phyloP scores from a whole-genome alignment of 192 early-diverging fungal genomes.

The Paraglomus occultum region DNA sequence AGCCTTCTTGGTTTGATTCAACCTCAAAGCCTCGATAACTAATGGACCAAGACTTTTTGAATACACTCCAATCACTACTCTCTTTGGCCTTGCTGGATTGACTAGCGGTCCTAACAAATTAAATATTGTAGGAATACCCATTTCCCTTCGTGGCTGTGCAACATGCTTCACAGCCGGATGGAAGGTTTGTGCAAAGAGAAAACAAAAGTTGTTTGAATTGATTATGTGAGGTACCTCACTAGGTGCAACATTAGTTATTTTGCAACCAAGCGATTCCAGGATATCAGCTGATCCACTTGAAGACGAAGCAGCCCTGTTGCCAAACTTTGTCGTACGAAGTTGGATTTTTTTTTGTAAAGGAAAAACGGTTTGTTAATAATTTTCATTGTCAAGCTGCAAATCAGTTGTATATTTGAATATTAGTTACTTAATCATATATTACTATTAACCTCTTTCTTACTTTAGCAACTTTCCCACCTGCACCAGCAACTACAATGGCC shows the following conservation, averaged over 20 bases:
- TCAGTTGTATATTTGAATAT: background rate
- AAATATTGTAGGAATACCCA: constrained; percentile 92
- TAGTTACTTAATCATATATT: background rate
- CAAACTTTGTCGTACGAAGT: constrained; percentile 74
- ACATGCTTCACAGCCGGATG: constrained; percentile 89
- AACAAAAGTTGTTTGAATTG: constrained; percentile 72
- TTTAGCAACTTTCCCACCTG: constrained; percentile 87
- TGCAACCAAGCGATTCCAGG: constrained; percentile 81
- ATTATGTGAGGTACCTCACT: constrained; percentile 67
- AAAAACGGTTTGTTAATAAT: constrained; percentile 11
- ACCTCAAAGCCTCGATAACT: constrained; percentile 78
- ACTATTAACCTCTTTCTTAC: constrained; percentile 41
- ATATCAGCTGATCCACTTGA: constrained; percentile 92
- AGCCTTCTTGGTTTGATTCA: constrained; percentile 76
- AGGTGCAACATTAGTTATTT: constrained; percentile 63
- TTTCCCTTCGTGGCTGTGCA: constrained; percentile 71
- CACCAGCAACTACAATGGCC: constrained; percentile 88
- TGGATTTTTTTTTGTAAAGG: constrained; percentile 14
- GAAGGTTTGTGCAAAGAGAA: constrained; percentile 88
- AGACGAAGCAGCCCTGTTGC: constrained; percentile 90
- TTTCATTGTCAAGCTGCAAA: background rate
- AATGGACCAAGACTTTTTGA: constrained; percentile 71
- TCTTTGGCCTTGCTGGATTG: constrained; percentile 82
- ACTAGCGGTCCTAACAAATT: constrained; percentile 91
- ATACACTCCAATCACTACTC: constrained; percentile 90